These are phyloP conservation scores for Diaporthe citrichinensis DNA, from an alignment of 2,329 filamentous ascomycete genomes.

Conservation along the genomic window DNA sequence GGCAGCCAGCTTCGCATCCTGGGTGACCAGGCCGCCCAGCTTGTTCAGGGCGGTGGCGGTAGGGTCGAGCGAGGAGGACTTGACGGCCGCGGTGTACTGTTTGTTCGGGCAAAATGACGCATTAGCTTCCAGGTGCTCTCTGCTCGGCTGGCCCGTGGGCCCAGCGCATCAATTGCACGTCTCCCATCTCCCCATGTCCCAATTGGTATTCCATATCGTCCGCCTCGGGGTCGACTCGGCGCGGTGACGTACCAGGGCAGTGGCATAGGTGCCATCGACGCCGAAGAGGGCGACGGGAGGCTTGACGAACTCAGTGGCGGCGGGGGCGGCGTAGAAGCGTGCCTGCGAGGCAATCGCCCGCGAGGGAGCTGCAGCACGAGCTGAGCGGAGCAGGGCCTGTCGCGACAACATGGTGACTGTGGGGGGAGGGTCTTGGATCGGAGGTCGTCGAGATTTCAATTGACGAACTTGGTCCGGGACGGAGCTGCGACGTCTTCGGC, in stretches of 20 bases:
- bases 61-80: conserved; percentile 86
- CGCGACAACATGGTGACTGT: conserved; percentile 69
- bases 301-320: conserved; percentile 77
- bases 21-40: conserved; percentile 81
- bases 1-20: conserved; percentile 83
- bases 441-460: conserved; percentile 43
- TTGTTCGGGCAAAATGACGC: conserved; percentile 54
- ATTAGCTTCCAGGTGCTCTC: conserved; percentile 46
- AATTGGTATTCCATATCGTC: conserved; percentile 35
- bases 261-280: conserved; percentile 97
- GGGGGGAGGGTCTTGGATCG: conserved; percentile 45
- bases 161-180: conserved; percentile 25
- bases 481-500: conserved; percentile 39
- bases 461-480: conserved; percentile 41
- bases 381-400: conserved; percentile 69
- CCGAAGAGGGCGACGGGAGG: conserved; percentile 94
- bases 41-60: conserved; percentile 84
- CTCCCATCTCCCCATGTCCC: neutral
- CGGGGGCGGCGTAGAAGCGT: conserved; percentile 82
- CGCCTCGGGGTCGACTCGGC: conserved; percentile 32
- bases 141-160: conserved; percentile 28
- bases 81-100: conserved; percentile 96
- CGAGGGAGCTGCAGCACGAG: conserved; percentile 71
- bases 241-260: conserved; percentile 85
- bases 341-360: conserved; percentile 72